Conservation (phyloP, 2,329 filamentous ascomycete species). For the Pyricularia sp. region DNA sequence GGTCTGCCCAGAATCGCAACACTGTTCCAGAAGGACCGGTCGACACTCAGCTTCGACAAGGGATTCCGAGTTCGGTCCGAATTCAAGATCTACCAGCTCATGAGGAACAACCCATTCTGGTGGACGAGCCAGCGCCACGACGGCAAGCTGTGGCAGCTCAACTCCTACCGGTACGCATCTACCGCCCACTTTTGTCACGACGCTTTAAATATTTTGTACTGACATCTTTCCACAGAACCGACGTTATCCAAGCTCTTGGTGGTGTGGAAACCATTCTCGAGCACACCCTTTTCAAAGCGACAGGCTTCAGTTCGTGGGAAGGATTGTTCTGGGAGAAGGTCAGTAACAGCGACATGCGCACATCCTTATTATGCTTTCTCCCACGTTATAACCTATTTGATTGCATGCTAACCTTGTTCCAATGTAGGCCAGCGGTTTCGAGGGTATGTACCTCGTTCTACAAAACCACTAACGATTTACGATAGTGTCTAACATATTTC, state of each 20-base stretch:
- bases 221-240: slow-evolving; percentile 41
- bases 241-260: slow-evolving; percentile 90
- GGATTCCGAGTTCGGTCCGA: slow-evolving; percentile 90
- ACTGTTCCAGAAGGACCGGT: slow-evolving; percentile 95
- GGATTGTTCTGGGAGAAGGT: slow-evolving; percentile 66
- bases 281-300: slow-evolving; percentile 93
- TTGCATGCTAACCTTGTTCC: neutral
- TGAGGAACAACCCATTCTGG: slow-evolving; percentile 99
- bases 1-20: slow-evolving; percentile 97
- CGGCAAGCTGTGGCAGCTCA: slow-evolving; percentile 94
- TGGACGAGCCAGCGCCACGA: slow-evolving; percentile 98
- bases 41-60: slow-evolving; percentile 95
- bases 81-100: slow-evolving; percentile 96
- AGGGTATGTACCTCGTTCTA: neutral
- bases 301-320: slow-evolving; percentile 86
- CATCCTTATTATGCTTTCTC: neutral
- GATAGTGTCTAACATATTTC: slow-evolving; percentile 37
- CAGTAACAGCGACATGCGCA: too few species aligned
- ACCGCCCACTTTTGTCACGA: neutral
- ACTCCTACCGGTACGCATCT: slow-evolving; percentile 40
- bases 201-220: neutral
- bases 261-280: slow-evolving; percentile 97
- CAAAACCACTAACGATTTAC: slow-evolving; percentile 31
- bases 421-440: neutral
- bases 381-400: neutral